Conservation (phyloP, 306 rosid genomes). For the Pyrus pyrifolia region DNA sequence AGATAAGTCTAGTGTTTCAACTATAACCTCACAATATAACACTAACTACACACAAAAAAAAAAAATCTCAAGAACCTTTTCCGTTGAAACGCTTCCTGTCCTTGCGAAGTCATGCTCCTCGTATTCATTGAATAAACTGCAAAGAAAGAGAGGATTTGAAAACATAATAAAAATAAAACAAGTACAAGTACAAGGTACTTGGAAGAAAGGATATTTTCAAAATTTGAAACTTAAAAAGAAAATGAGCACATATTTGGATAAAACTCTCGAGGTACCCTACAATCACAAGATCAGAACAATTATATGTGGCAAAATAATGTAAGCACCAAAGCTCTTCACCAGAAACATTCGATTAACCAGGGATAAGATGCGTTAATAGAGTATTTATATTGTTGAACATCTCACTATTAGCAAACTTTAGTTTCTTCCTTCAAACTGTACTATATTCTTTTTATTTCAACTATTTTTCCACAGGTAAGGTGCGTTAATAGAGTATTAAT, state of each 20-base stretch:
- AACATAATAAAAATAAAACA: neutral
- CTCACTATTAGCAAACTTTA: neutral
- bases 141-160: neutral
- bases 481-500: neutral
- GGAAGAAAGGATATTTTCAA: neutral
- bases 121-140: constrained; percentile 72
- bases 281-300: neutral
- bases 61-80: constrained; percentile 40
- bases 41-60: neutral
- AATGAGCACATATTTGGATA: neutral
- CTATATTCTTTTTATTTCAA: neutral
- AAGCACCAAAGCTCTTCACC: neutral
- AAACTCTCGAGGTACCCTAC: neutral
- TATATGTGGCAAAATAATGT: neutral
- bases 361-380: neutral
- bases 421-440: neutral
- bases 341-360: neutral
- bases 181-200: neutral
- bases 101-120: constrained; percentile 84
- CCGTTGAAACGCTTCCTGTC: constrained; percentile 69
- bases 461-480: neutral
- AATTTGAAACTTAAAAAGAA: neutral
- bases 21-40: neutral
- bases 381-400: neutral
- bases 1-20: neutral